phyloP scores from a whole-genome alignment of 192 early-diverging fungal species.

The Obelidium mucronatum region DNA sequence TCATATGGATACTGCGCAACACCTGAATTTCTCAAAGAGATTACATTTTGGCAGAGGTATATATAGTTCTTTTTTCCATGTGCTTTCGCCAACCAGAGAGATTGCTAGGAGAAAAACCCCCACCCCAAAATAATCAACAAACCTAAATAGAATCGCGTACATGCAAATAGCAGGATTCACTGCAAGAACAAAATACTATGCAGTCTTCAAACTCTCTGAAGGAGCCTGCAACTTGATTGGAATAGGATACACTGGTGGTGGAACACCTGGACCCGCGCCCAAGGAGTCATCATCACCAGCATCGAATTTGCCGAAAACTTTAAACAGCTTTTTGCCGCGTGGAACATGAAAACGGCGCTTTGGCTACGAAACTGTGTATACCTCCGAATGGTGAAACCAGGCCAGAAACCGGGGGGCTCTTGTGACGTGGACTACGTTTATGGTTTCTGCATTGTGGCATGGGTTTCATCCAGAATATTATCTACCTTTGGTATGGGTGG shows the following conservation, averaged over 20 bases:
- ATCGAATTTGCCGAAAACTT: conserved; percentile 78
- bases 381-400: conserved; percentile 61
- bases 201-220: conserved; percentile 89
- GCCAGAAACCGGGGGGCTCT: conserved; percentile 57
- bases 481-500: conserved; percentile 58
- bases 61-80: too few relatives aligned
- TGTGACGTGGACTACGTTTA: conserved; percentile 78
- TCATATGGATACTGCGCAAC: too few relatives aligned
- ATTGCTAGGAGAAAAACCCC: too few relatives aligned
- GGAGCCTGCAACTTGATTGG: conserved; percentile 83
- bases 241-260: conserved; percentile 83
- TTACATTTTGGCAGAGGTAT: too few relatives aligned
- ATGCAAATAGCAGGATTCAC: conserved; percentile 66
- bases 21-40: conserved; percentile 11
- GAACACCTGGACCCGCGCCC: conserved; percentile 73
- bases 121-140: too few relatives aligned
- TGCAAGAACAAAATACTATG: conserved; percentile 84
- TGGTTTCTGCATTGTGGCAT: conserved; percentile 92
- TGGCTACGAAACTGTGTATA: conserved; percentile 94
- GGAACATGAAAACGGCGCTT: conserved; percentile 90
- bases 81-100: too few relatives aligned
- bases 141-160: conserved; percentile 58
- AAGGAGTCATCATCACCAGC: conserved; percentile 78
- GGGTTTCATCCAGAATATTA: conserved; percentile 84
- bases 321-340: conserved; percentile 77